Evolutionary conservation across 192 early-diverging fungal species (phyloP).

Genomic region (Coemansia sp.): DNA sequence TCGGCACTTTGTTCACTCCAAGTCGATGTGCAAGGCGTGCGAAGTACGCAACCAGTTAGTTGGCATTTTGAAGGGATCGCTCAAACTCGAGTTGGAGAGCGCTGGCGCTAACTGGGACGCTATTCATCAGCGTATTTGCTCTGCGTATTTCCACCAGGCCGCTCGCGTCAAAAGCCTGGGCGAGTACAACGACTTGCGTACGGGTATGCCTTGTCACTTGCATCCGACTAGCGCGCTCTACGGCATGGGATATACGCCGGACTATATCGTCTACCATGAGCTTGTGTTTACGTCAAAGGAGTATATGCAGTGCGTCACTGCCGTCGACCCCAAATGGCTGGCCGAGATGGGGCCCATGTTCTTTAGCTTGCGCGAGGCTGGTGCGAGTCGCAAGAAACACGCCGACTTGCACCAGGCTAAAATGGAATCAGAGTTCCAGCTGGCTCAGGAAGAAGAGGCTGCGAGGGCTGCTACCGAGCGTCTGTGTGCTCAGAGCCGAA

Average conservation of each 20-base stretch:
- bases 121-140: constrained; percentile 91
- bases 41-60: constrained; percentile 67
- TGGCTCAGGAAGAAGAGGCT: constrained; percentile 21
- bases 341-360: constrained; percentile 99
- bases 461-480: constrained; percentile 16
- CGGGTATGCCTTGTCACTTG: constrained; percentile 95
- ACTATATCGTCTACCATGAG: constrained; percentile 98
- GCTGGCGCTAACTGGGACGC: constrained; percentile 90
- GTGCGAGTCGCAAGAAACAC: constrained; percentile 25
- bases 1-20: too few relatives aligned
- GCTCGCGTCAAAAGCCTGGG: constrained; percentile 91
- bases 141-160: constrained; percentile 97
- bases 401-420: constrained; percentile 30
- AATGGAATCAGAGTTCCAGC: constrained; percentile 40
- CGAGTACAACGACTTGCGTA: constrained; percentile 93
- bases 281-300: constrained; percentile 97
- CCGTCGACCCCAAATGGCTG: constrained; percentile 91
- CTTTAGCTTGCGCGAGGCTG: constrained; percentile 62
- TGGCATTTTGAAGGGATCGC: constrained; percentile 41
- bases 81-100: constrained; percentile 68
- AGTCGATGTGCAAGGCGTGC: constrained; percentile 75
- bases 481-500: not conserved
- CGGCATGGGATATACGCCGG: constrained; percentile 79
- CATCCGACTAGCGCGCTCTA: constrained; percentile 94
- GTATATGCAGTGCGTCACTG: constrained; percentile 99